phyloP scores from a whole-genome alignment of 169 alveolate species.

The Eimeria falciformis region DNA sequence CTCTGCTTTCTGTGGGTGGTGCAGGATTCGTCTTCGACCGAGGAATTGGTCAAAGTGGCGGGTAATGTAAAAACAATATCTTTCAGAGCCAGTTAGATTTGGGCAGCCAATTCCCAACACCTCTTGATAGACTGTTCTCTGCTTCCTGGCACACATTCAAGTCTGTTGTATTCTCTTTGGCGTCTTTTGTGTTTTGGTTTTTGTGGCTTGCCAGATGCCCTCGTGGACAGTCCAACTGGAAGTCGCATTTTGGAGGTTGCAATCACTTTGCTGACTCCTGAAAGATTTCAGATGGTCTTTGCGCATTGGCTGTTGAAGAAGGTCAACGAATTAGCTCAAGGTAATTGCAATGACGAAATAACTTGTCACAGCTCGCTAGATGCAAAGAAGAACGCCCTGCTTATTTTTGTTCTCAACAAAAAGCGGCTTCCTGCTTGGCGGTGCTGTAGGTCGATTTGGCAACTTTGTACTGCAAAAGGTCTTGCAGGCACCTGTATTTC shows the following conservation, averaged over 20 bases:
- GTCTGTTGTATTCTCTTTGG: too few species aligned
- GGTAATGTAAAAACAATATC: too few species aligned
- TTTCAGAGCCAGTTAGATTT: too few species aligned
- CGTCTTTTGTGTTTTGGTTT: neutral
- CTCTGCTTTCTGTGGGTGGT: too few species aligned
- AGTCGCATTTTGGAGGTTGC: constrained; percentile 44
- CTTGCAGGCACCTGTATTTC: constrained; percentile 30
- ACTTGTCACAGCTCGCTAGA: too few species aligned
- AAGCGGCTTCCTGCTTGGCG: neutral
- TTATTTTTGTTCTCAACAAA: neutral
- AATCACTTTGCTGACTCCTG: neutral
- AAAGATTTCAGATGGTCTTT: constrained; percentile 6
- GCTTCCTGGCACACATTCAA: too few species aligned
- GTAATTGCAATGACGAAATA: neutral
- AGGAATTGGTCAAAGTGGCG: neutral
- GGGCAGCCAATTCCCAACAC: too few species aligned
- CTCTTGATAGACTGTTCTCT: too few species aligned
- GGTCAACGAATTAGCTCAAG: neutral
- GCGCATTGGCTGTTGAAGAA: constrained; percentile 26
- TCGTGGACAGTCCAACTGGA: constrained; percentile 44
- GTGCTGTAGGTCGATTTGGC: constrained; percentile 64
- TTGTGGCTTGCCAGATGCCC: constrained; percentile 2
- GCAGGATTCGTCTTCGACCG: neutral
- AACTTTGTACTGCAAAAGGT: constrained; percentile 66
- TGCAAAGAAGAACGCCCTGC: too few species aligned